phyloP scores from a whole-genome alignment of 495 filamentous ascomycete species.

The Hypoxylon fragiforme region DNA sequence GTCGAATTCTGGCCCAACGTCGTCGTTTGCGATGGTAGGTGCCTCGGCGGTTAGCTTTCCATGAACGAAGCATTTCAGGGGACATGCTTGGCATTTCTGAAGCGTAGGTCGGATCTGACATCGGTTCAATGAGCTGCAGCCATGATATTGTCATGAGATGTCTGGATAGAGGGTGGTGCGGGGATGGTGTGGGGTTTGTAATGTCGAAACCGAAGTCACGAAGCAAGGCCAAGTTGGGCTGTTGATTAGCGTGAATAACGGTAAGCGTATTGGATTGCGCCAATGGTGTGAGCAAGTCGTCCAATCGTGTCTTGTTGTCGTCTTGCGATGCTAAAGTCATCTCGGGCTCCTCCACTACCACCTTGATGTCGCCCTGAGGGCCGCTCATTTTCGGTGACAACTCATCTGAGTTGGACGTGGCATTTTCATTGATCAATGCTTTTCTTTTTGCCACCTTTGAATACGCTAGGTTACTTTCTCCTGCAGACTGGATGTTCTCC shows the following conservation, averaged over 20 bases:
- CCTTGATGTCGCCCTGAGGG: neutral
- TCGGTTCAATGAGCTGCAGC: constrained; percentile 82
- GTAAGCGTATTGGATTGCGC: constrained; percentile 81
- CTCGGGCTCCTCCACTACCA: constrained; percentile 7
- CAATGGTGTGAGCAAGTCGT: constrained; percentile 46
- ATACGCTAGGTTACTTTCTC: constrained; percentile 37
- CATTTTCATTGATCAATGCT: constrained; percentile 2
- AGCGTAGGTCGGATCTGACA: constrained; percentile 68
- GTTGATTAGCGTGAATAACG: constrained; percentile 81
- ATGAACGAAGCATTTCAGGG: constrained; percentile 57
- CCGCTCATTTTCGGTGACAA: neutral
- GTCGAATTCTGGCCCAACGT: constrained; percentile 69
- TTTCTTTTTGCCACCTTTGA: constrained; percentile 4
- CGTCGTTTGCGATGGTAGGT: constrained; percentile 83
- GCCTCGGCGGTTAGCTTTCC: constrained; percentile 77
- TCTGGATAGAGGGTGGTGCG: constrained; percentile 72
- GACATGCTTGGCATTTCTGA: constrained; percentile 58
- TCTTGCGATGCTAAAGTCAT: constrained; percentile 8
- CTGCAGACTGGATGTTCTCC: constrained; percentile 42
- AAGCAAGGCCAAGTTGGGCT: constrained; percentile 84
- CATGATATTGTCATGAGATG: constrained; percentile 85
- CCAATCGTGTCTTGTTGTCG: constrained; percentile 35
- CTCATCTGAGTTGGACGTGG: neutral
- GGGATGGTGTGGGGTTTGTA: constrained; percentile 60
- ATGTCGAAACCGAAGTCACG: constrained; percentile 84